Evolutionary conservation across 164 flowering plant genomes (phyloP).

Genomic region (Platanus orientalis): DNA sequence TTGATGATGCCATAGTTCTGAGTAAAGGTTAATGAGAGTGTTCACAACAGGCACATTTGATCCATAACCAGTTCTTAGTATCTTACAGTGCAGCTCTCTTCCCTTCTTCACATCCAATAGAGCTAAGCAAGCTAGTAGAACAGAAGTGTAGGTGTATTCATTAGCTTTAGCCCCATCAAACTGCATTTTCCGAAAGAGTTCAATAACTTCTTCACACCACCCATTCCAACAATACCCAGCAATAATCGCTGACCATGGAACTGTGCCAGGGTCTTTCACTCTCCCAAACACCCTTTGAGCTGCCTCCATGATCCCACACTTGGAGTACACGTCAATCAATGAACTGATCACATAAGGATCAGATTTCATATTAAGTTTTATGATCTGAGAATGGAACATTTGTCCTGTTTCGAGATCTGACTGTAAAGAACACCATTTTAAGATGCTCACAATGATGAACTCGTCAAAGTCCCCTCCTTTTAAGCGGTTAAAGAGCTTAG

Average conservation of each 20-base stretch:
- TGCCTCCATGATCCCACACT: constrained; percentile 30
- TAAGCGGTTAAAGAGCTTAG: constrained; percentile 20
- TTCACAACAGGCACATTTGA: constrained; percentile 18
- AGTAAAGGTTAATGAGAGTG: constrained; percentile 23
- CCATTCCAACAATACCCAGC: constrained; percentile 25
- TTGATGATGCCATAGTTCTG: constrained; percentile 16
- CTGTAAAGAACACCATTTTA: constrained; percentile 27
- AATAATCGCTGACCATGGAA: constrained; percentile 36
- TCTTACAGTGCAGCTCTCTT: constrained; percentile 25
- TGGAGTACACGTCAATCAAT: constrained; percentile 30
- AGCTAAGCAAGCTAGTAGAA: constrained; percentile 26
- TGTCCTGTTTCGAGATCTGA: constrained; percentile 22
- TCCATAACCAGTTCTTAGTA: constrained; percentile 22
- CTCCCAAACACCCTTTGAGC: constrained; percentile 24
- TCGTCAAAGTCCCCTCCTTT: constrained; percentile 25
- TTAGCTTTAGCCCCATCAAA: constrained; percentile 17
- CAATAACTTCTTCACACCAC: constrained; percentile 15
- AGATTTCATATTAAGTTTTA: constrained; percentile 21
- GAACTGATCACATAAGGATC: constrained; percentile 23
- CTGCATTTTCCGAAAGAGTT: constrained; percentile 23
- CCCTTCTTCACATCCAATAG: constrained; percentile 18
- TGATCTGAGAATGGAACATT: constrained; percentile 24
- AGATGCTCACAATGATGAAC: constrained; percentile 24
- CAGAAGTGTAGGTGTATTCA: constrained; percentile 28
- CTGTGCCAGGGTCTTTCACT: constrained; percentile 20